Base-by-base conservation (phyloP, 2,329 filamentous ascomycete species). In the Cucurbitaria berberidis region DNA sequence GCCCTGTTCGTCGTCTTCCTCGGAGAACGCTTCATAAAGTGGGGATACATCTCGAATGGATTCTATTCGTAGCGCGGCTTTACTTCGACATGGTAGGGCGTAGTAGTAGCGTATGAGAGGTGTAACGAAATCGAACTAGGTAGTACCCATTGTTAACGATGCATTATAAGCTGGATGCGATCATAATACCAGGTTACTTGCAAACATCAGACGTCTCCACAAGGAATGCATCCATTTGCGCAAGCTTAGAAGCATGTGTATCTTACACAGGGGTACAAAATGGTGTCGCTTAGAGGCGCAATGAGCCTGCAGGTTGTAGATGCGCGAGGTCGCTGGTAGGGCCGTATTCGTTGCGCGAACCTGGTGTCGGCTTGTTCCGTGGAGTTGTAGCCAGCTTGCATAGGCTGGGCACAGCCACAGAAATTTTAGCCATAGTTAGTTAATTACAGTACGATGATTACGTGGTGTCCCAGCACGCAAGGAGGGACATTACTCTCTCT, bases 1-100 rank as follows among this genome's bases (percentile, higher is more conserved):
- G 45, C 53, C 49, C 36, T 59, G 11, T 11, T 59, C 46, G 32
- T 59, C 49, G 38, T 57, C 56, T 47, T 59, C 53, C 45, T 55
- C 55, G 42, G 52, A 55, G 52, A 52, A 59, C 21, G 44, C 51
- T 48, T 58, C 42, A 27, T 51, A 58, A 22, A 41, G 51, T 18
- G 47, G 51, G 39, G 51, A 58, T 27, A 58, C 42, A 36, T 58
- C 55, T 50, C 51, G 51, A 51, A 21, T 36, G 6, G 51, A 58
- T 27, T 27, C 24, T 27, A 27, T 27, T 27, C 24, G 24, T 27
- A 27, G 5, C 9, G 24, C 30, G n/a, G 35, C 41, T 19, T 29
- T 50, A 19, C 40, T 50, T 44, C 29, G 27, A 39, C 19, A 22
- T 34, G 22, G 39, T 44, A 44, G 40, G 47, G 39, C 40, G 27